phyloP scores from a whole-genome alignment of 306 rosid genomes.

The Fragaria ananassa region DNA sequence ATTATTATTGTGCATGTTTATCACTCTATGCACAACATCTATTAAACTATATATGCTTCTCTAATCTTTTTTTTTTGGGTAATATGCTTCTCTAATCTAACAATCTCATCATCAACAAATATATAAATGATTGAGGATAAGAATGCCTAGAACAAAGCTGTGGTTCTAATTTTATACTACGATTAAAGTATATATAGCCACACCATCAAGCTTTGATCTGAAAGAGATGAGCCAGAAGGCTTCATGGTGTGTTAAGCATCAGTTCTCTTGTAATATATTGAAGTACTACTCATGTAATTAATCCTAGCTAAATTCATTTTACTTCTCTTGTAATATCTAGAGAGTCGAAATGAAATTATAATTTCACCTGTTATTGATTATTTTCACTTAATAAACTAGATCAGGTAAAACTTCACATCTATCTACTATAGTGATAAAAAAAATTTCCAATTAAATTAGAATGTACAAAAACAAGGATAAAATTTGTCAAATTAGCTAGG shows the following conservation, averaged over 20 bases:
- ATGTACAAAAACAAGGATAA: background rate
- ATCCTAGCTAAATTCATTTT: background rate
- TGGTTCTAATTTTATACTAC: background rate
- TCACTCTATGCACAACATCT: slow-evolving; percentile 13
- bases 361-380: background rate
- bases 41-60: background rate
- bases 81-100: too few species aligned
- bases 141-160: slow-evolving; percentile 1
- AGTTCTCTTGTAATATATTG: background rate
- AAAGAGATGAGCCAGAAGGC: background rate
- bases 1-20: background rate
- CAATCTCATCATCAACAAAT: slow-evolving; percentile 1
- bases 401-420: too few species aligned
- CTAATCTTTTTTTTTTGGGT: too few species aligned
- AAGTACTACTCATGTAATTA: background rate
- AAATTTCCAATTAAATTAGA: background rate
- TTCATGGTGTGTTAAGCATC: background rate
- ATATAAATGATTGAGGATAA: slow-evolving; percentile 22
- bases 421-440: too few species aligned
- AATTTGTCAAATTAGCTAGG: background rate
- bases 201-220: background rate
- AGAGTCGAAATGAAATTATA: background rate
- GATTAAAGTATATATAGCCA: background rate
- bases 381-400: background rate
- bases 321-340: too few species aligned